phyloP scores from a whole-genome alignment of 495 filamentous ascomycete species.

The Aspergillus panamensis region DNA sequence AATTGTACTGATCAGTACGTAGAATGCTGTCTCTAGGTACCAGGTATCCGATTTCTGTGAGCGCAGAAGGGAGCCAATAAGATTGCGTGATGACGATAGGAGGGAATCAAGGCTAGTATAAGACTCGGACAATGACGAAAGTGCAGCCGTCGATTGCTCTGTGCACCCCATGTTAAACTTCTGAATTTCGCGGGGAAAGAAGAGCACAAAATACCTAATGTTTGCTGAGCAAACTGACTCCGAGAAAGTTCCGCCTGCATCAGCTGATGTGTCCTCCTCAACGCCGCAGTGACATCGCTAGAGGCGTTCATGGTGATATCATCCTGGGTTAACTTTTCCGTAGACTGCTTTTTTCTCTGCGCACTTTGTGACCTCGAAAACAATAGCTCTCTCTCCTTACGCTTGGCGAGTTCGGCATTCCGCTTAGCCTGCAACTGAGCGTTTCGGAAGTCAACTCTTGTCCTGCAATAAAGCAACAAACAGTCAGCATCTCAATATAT shows the following conservation, averaged over 20 bases:
- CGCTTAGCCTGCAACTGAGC: slow-evolving; percentile 81
- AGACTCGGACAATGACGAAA: slow-evolving; percentile 70
- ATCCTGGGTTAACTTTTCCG: slow-evolving; percentile 57
- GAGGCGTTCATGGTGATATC: slow-evolving; percentile 69
- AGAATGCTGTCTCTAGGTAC: slow-evolving; percentile 89
- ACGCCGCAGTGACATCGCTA: slow-evolving; percentile 75
- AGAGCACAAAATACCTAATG: slow-evolving; percentile 49
- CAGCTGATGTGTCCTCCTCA: slow-evolving; percentile 79
- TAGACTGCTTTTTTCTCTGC: slow-evolving; percentile 34
- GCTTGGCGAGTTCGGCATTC: slow-evolving; percentile 66
- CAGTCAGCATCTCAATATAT: neutral
- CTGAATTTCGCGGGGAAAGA: neutral
- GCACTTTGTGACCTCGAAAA: slow-evolving; percentile 51
- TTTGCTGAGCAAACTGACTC: slow-evolving; percentile 84
- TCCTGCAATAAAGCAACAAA: slow-evolving; percentile 31
- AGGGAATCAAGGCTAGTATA: slow-evolving; percentile 77
- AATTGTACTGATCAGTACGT: slow-evolving; percentile 71
- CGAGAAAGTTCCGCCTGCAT: slow-evolving; percentile 78
- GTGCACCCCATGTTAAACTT: slow-evolving; percentile 14
- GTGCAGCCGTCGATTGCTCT: slow-evolving; percentile 72
- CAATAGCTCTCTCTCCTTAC: slow-evolving; percentile 72
- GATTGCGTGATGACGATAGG: slow-evolving; percentile 64
- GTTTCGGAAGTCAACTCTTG: slow-evolving; percentile 71
- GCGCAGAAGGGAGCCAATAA: slow-evolving; percentile 74
- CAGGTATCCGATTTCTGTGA: slow-evolving; percentile 94